Base-by-base conservation (phyloP, 192 early-diverging fungal species). In the Coemansia erecta region DNA sequence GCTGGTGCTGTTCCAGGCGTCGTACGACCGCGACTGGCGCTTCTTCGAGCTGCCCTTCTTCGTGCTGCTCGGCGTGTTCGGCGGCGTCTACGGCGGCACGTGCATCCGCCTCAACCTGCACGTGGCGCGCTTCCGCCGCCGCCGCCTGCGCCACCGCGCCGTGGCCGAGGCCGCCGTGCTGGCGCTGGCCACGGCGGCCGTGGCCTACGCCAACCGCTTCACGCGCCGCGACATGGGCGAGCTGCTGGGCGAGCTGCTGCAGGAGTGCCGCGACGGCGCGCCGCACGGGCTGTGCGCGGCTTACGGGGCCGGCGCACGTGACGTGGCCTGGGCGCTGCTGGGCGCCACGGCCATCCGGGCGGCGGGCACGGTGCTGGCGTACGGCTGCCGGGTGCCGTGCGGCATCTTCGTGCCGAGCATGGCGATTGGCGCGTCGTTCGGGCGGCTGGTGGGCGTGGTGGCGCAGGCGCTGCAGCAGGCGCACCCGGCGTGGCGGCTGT, bases 381-480 rank as follows among this genome's bases (percentile, higher is more conserved):
- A 87, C 60, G 89, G 89, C 13, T 81, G 88, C 46, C 60, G 80
- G 42, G 85, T 97, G 9, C 95, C 95, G 15, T 92, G 90, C 33
- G 95, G 95, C 33, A 86, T 94, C 22, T 94, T 96, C 79, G 84
- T 97, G n/a, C 97, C 97, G 1, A 87, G 90, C 24, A 92, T 99
- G 86, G 90, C 91, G 8, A 85, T 98, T 35, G 97, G 97, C 9
- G 95, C 97, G 0, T 84, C 88, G 12, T 87, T 94, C 49, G 97
- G 97, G 0, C 83, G 97, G 8, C 89, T 91, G 54, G 65, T 97
- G n/a, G 97, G 95, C 12, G 84, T 95, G 23, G 50, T 90, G 2
- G 86, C 92, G 63, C 86, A 91, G 56, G 71, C 81, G 31, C 60
- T 91, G 49, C 88, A 90, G 47, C 59, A 64, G 17, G 66, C 84